Evolutionary conservation across 164 flowering plant species (phyloP), one percentile per base, ranked within the genome.

Genomic region (Stephania yunnanensis): DNA sequence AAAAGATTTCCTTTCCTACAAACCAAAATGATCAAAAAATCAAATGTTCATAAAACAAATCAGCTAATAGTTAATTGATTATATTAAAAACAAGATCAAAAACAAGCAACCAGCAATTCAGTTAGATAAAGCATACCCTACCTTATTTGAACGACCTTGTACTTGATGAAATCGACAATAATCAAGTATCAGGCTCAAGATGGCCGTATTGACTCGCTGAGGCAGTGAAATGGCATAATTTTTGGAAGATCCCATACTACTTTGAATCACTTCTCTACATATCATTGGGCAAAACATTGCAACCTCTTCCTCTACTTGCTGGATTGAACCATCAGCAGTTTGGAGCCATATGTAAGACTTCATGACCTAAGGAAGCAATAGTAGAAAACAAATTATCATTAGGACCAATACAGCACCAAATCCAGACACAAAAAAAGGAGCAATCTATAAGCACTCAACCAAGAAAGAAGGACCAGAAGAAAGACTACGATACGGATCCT

Each of bases 301-400:
- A 85, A 91, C 91, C 80, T 94, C 97, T 85, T 91, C 89, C 83
- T 94, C 98, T 7, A 92, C 95, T 90, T 94, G 95, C 82, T 94
- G 97, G 69, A 92, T 88, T 73, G 95, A 91, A 74, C 93, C 98
- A 87, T 94, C 97, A 71, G 90, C 80, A 74, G 97, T 94, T 86
- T 92, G 91, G 31, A 94, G 88, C 98, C 98, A 94, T 50, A 94
- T 87, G 70, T 84, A 94, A 46, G 98, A 94, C 80, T 92, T 94
- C 97, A 94, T 91, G 82, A 74, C 84, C 87, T 86, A 55, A 63
- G 55, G 64, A 75, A 44, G 10, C 46, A 36, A 79, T 67, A 69
- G 63, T 25, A 20, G 42, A 17, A 73, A 69, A n/a, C 61, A 74
- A 12, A 42, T 20, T 75, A 2, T 61, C 66, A 61, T 4, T 53